A percentile compares a stretch with the other conserved stretches of the same genome.
Conservation (phyloP, 2,329 filamentous ascomycete species). For the Emmonsiellopsis sp. region DNA sequence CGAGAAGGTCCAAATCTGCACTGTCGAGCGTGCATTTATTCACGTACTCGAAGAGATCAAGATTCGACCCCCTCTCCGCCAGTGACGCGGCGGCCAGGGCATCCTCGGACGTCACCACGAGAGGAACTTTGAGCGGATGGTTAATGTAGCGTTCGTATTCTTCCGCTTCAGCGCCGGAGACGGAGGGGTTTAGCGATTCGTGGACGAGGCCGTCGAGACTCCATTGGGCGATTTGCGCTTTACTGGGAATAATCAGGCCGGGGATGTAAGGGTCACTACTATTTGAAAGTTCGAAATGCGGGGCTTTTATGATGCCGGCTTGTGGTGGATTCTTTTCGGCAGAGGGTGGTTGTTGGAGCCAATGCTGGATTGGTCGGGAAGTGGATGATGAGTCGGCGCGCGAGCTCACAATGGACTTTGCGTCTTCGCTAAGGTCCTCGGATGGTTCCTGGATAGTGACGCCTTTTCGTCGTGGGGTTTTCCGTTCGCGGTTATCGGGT, state of each 20-base stretch:
- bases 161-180: slow-evolving; percentile 64
- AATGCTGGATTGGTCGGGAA: slow-evolving; percentile 16
- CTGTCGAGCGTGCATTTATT: slow-evolving; percentile 57
- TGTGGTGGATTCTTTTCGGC: slow-evolving; percentile 23
- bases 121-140: slow-evolving; percentile 78
- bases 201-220: slow-evolving; percentile 62
- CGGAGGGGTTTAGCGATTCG: slow-evolving; percentile 75
- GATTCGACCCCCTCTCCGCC: slow-evolving; percentile 31
- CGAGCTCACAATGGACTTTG: slow-evolving; percentile 28
- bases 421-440: slow-evolving; percentile 35
- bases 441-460: slow-evolving; percentile 58
- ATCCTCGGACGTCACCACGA: slow-evolving; percentile 43
- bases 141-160: slow-evolving; percentile 85
- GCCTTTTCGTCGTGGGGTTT: slow-evolving; percentile 50
- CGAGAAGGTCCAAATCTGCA: slow-evolving; percentile 29
- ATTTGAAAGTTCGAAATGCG: slow-evolving; percentile 20
- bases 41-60: slow-evolving; percentile 74
- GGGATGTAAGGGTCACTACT: slow-evolving; percentile 13
- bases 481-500: slow-evolving; percentile 52
- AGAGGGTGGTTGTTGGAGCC: slow-evolving; percentile 25
- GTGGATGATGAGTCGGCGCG: slow-evolving; percentile 10
- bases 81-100: slow-evolving; percentile 26
- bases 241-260: slow-evolving; percentile 52
- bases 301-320: slow-evolving; percentile 50
- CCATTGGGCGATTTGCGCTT: slow-evolving; percentile 68